These are phyloP conservation scores for Termitomyces sp. DNA, from an alignment of 768 basidiomycete species.

Conservation along the genomic window DNA sequence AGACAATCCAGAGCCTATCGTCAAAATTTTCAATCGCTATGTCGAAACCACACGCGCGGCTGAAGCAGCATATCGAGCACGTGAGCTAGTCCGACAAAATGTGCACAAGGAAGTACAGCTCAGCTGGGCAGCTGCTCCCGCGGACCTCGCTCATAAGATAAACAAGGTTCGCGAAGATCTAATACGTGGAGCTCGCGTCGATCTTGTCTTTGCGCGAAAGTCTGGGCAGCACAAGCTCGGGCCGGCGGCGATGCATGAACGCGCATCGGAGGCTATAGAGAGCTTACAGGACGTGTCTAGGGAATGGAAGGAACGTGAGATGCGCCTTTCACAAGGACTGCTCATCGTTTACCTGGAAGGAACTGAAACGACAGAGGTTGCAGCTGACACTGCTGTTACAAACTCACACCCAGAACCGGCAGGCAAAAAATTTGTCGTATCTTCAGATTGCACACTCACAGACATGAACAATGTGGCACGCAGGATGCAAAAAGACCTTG, in stretches of 20 bases:
- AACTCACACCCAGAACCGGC: background rate
- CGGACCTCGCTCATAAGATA: conserved; percentile 64
- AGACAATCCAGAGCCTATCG: conserved; percentile 45
- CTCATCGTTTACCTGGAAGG: conserved; percentile 41
- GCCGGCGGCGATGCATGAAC: conserved; percentile 33
- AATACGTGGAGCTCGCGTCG: conserved; percentile 52
- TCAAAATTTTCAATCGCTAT: conserved; percentile 48
- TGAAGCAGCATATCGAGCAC: conserved; percentile 29
- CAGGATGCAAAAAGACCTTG: background rate
- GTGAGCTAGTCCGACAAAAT: conserved; percentile 24
- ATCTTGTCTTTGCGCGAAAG: conserved; percentile 51
- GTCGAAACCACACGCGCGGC: conserved; percentile 32
- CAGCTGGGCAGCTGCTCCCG: conserved; percentile 55
- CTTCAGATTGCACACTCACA: background rate
- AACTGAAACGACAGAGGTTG: conserved; percentile 1
- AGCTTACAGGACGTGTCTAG: conserved; percentile 41
- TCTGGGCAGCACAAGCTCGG: conserved; percentile 29
- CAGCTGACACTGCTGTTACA: background rate
- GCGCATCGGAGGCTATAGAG: conserved; percentile 35
- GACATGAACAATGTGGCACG: background rate
- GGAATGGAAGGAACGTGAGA: conserved; percentile 45
- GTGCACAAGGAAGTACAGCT: conserved; percentile 64
- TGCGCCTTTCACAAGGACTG: conserved; percentile 23
- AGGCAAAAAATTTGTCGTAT: background rate
- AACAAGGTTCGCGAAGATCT: conserved; percentile 51